Evolutionary conservation across 352 stramenopile genomes (phyloP), one percentile per base, ranked within the genome.

Genomic region (Pythium brassicae): DNA sequence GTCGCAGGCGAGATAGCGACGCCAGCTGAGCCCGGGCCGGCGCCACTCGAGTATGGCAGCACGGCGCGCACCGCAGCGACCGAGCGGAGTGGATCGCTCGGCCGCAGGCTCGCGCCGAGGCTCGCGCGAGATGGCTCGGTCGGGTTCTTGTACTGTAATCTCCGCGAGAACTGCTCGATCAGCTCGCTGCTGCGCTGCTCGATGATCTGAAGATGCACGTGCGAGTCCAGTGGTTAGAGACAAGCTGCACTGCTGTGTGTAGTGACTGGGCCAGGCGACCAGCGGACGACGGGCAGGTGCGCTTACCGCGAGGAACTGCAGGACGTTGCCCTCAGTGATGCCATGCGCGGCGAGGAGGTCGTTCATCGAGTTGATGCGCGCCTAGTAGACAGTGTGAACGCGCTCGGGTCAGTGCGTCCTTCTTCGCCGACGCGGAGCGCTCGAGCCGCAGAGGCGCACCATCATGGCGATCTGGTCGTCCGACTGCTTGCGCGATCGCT

Each of bases 321-420:
- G 64, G 50, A 92, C 86, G 53, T 87, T 92, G 62, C 79, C 77
- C 55, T 92, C 82, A 0, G 82, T 92, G 62, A 92, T 83, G 1
- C 79, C 82, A 46, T 92, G 79, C 0, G 80, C 80, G 11, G 80
- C 79, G 22, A 92, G 61, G 6, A 92, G 64, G 58, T 92, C 79
- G 66, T 90, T 92, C 77, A 92, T 89, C 10, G 82, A 92, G 56
- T 89, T 92, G 63, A 90, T 89, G 3, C 80, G 75, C n/a, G 76
- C 77, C 77, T 89, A 22, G 15, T 10, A 35, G 29, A 35, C 5
- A 35, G 29, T 10, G 4, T 10, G 5, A 35, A 4, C 29, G 29
- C 29, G 29, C 10, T 4, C 29, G 29, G 5, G 29, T 35, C 10
- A 35, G 29, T 10, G 29, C 29, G 10, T 35, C 29, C 29, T 10